Conservation (phyloP, 2,329 filamentous ascomycete species). For the Madurella mycetomatis region DNA sequence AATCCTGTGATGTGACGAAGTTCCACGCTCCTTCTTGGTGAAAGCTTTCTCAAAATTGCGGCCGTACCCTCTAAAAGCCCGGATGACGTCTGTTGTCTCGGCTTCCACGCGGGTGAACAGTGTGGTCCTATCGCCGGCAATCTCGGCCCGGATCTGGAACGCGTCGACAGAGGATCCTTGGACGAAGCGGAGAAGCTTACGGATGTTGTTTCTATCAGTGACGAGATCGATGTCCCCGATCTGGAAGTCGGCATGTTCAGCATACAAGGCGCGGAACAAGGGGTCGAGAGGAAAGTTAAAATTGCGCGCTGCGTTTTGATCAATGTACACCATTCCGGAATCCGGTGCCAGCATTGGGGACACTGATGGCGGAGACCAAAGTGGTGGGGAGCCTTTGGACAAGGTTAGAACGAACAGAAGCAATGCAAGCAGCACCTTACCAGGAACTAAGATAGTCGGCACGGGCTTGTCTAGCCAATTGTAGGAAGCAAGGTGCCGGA, state of each 20-base stretch:
- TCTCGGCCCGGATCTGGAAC: conserved; percentile 42
- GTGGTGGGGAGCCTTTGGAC: background rate
- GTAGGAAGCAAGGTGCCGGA: conserved; percentile 8
- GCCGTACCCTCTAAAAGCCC: no score
- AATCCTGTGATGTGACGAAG: no score
- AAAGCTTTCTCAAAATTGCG: no score
- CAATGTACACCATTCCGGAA: conserved; percentile 39
- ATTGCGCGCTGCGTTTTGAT: conserved; percentile 42
- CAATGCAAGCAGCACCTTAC: background rate
- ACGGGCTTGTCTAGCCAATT: conserved; percentile 1
- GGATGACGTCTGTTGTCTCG: no score
- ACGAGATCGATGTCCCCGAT: conserved; percentile 38
- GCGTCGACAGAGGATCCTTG: conserved; percentile 29
- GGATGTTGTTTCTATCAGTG: conserved; percentile 45
- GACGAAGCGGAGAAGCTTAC: conserved; percentile 45
- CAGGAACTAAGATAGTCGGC: conserved; percentile 7
- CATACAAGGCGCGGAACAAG: conserved; percentile 41
- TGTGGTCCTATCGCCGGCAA: conserved; percentile 16
- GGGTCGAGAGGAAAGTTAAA: conserved; percentile 43
- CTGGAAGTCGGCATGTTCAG: conserved; percentile 36
- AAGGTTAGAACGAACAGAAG: no score
- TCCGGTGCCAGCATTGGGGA: conserved; percentile 23
- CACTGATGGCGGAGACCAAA: conserved; percentile 2
- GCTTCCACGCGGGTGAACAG: no score
- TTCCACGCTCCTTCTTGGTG: no score